Evolutionary conservation across 208 protist species (phyloP), one percentile per base, ranked within the genome.

Genomic region (Crithidia bombi): DNA sequence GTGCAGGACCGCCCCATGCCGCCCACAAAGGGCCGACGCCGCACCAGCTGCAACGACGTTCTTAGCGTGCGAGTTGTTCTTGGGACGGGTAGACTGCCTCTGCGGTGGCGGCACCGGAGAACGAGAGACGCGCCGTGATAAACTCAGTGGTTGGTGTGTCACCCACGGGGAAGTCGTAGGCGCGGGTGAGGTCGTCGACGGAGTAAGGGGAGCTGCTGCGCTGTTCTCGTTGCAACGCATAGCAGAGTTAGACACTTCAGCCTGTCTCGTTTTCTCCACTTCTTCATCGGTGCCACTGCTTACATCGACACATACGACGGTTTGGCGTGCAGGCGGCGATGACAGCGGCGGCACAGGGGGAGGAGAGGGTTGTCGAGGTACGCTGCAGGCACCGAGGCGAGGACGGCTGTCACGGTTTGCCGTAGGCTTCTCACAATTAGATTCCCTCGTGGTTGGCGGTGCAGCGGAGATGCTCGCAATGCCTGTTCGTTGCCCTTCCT

Each of bases 111-210:
- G 71, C 6, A 36, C 38, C 11, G 52, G 71, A 9, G 71, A 77
- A n/a, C 25, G 55, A 2, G 66, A 64, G 19, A 35, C 32, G 21
- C 64, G 71, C 21, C 64, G 64, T 19, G 71, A 77, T 47, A 77
- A 30, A 35, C 64, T 70, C 36, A 77, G 57, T 5, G 71, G 71
- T 14, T 55, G 55, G 41, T 77, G 71, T 12, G 33, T 26, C 41
- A 64, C 6, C 71, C 71, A 77, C 46, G 58, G 44, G 10, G 56
- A 66, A 12, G 30, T 14, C 1, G 49, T 17, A 19, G 43, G 39
- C 35, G 21, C n/a, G 5, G 50, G 58, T 14, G 30, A 65, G n/a
- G 38, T n/a, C n/a, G 17, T 65, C n/a, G 44, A 54, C 15, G 39
- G 39, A 0, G 58, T 17, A 5, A 23, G 23, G 0, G 26, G n/a